Evolutionary conservation across 805 yeast genomes (phyloP).

Genomic region (Zygoascus ofunaensis): DNA sequence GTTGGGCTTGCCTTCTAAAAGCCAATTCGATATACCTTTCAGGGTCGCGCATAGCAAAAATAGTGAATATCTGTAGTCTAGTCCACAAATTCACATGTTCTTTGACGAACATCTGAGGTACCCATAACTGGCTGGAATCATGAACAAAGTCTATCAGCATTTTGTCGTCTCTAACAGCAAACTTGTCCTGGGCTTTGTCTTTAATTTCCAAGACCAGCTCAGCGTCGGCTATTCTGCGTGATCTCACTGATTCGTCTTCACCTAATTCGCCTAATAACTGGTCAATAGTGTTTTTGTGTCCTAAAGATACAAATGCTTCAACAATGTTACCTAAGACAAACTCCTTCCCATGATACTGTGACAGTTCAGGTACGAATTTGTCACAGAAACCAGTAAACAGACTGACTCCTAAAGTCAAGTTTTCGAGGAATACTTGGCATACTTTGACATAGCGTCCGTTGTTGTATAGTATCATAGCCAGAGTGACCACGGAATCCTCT

Average conservation of each 20-base stretch:
- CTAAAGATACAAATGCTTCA: constrained; percentile 9
- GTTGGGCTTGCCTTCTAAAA: neutral
- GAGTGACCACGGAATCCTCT: constrained; percentile 4
- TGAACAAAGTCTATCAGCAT: neutral
- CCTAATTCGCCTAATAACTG: constrained; percentile 15
- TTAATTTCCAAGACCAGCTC: neutral
- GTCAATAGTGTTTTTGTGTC: constrained; percentile 14
- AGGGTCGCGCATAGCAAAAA: neutral
- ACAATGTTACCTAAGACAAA: constrained; percentile 14
- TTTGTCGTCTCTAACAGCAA: neutral
- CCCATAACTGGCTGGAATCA: neutral
- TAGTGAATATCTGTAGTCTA: constrained; percentile 3
- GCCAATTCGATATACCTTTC: neutral
- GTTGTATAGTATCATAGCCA: constrained; percentile 7
- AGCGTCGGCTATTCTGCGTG: neutral
- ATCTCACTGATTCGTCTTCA: neutral
- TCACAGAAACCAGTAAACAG: constrained; percentile 10
- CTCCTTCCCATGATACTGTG: constrained; percentile 8
- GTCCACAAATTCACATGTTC: constrained; percentile 5
- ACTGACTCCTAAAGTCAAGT: constrained; percentile 12
- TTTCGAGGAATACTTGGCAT: constrained; percentile 7
- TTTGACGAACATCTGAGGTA: constrained; percentile 9
- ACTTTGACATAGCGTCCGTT: constrained; percentile 8
- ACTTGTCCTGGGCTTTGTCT: neutral
- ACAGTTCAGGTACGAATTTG: constrained; percentile 11